Base-by-base conservation (phyloP, 1,139 yeast species). In the Spathaspora sp. region DNA sequence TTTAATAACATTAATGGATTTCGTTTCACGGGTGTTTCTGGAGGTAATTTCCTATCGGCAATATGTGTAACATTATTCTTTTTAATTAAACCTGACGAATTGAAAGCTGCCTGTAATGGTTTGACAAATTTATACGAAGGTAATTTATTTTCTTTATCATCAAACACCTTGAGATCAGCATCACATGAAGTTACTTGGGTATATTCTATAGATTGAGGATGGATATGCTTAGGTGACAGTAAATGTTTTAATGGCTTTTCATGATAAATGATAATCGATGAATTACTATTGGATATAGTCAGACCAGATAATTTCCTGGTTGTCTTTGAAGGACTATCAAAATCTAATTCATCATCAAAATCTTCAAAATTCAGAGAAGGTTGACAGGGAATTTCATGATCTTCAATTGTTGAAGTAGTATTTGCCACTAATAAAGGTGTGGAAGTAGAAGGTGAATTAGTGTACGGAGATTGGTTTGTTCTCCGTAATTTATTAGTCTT, bases 71-170 rank as follows among this genome's bases (percentile, higher is more conserved):
- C 64, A 46, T 82, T 78, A 51, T 80, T 82, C 66, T 89, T 89
- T 50, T 91, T 86, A 49, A 84, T 64, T 39, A 89, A 69, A 0
- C 96, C 96, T 0, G 87, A 72, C 4, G 93, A 81, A 64, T 81
- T 77, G 63, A 89, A 89, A 11, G 95, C 96, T 0, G 93, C 84
- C 61, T 88, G 96, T 41, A 88, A 72, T 4, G 97, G 96, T 59
- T 86, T 86, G 27, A 86, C 95, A 47, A 82, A 80, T 52, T 82
- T 80, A 64, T 84, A 89, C 1, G 84, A 77, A 18, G 78, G 56
- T 10, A 15, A 18, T 38, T 60, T 62, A 52, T 73, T 72, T 49
- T 68, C 77, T 47, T 72, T 69, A 47, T 70, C 70, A 31, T 64
- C 72, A 41, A 47, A 48, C 38, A 47, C 51, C 49, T 9, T 23